Base-by-base conservation (phyloP, 805 yeast genomes). In the Metschnikowia baotianmanensis region DNA sequence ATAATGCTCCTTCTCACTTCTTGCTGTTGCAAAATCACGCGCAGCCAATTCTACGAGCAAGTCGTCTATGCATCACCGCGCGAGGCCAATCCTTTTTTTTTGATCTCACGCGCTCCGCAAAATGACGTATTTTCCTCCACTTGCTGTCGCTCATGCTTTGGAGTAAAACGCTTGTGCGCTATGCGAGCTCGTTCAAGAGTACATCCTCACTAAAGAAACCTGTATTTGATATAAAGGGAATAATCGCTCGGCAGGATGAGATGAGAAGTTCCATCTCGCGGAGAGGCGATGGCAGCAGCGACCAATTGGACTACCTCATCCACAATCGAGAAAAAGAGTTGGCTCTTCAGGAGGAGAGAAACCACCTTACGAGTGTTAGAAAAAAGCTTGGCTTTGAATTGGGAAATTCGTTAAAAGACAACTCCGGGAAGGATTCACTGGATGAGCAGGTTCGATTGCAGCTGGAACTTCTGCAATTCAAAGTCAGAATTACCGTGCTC, bases 211-310 rank as follows among this genome's bases (percentile, higher is more conserved):
- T 51, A 17, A 43, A 40, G 21, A 42, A 32, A 13, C 52, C 56
- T 1, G 45, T 43, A 2, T 43, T 51, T 17, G 50, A 51, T 19
- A 35, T 48, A 17, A 51, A 50, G 32, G 38, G 39, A 2, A 42
- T 51, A 9, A 32, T 50, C 9, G 22, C 46, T 19, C 28, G 46
- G n/a, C 33, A 34, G 16, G 42, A 31, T 13, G 53, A 50, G 30
- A 65, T 61, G 48, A 38, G 51, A 12, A 57, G 54, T 20, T 61
- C 71, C 19, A 61, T 68, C 12, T 20, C 43, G 5, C 52, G 65
- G 29, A 45, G 74, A 42, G 58, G 38, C 34, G 53, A 30, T 41
- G 60, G 16, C 37, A 50, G 21, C 39, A 38, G 13, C 34, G 45
- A 51, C 4, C 47, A 51, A 31, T 48, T 67, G 30, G 53, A 59